A percentile compares a stretch with the other conserved stretches of the same genome.
Conservation (phyloP, 371 early-diverging fungal species). For the Syncephalastrum contaminatum region DNA sequence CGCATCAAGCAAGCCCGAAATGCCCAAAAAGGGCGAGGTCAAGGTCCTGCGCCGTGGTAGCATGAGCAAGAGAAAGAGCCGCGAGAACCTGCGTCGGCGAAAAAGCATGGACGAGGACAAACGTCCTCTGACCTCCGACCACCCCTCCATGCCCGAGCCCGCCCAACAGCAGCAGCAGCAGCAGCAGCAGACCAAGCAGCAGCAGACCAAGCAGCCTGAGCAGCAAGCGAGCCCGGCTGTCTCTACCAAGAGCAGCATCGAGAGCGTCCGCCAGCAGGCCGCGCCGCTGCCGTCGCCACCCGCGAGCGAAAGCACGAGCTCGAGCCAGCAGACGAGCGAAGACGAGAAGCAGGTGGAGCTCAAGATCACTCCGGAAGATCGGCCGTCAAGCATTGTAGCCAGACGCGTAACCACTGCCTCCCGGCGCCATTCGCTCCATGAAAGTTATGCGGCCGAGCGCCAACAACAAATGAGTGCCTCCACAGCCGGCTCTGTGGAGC, state of each 20-base stretch:
- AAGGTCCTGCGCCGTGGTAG: slow-evolving; percentile 30
- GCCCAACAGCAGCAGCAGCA: slow-evolving; percentile 7
- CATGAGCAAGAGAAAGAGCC: slow-evolving; percentile 35
- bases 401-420: slow-evolving; percentile 27
- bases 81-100: slow-evolving; percentile 30
- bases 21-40: slow-evolving; percentile 8
- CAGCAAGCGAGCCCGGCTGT: not conserved
- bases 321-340: not conserved
- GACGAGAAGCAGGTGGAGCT: slow-evolving; percentile 15
- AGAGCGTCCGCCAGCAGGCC: not conserved
- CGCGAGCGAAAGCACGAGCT: slow-evolving; percentile 1
- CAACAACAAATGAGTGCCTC: slow-evolving; percentile 13
- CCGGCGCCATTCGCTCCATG: slow-evolving; percentile 36
- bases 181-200: not conserved
- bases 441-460: slow-evolving; percentile 30
- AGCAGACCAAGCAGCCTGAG: not conserved
- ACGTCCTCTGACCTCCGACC: too few species aligned
- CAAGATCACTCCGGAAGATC: slow-evolving; percentile 3
- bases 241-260: slow-evolving; percentile 1
- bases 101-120: not conserved
- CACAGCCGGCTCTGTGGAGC: slow-evolving; percentile 37
- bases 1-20: slow-evolving; percentile 4
- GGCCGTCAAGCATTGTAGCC: slow-evolving; percentile 30
- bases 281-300: not conserved
- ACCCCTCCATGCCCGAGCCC: too few species aligned